Percentiles rank a stretch among this genome's conserved stretches.
These are phyloP conservation scores for Rhodotorula sp. DNA, from an alignment of 1,284 basidiomycete species.

Conservation along the genomic window DNA sequence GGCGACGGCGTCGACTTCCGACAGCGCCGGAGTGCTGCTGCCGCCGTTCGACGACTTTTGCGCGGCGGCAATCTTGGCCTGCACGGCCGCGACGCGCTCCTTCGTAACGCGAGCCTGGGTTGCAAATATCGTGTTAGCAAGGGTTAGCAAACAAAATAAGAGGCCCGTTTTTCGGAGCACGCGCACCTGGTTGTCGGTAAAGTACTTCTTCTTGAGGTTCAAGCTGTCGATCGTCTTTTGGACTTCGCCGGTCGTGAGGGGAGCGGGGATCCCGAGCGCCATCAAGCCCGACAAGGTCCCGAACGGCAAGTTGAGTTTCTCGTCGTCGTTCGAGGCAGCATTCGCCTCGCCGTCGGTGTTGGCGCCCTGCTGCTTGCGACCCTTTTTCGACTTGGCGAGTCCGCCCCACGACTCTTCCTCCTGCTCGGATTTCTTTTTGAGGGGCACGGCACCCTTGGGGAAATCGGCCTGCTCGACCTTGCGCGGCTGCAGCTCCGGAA, in stretches of 20 bases:
- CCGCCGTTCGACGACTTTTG: constrained; percentile 18
- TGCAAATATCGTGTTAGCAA: constrained; percentile 16
- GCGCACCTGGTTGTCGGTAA: constrained; percentile 62
- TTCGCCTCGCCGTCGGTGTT: constrained; percentile 2
- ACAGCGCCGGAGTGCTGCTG: background rate
- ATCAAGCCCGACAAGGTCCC: constrained; percentile 83
- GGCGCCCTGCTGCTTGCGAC: constrained; percentile 49
- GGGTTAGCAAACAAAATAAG: constrained; percentile 49
- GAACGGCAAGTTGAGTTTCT: constrained; percentile 73
- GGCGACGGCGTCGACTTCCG: constrained; percentile 18
- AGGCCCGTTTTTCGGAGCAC: too few relatives aligned
- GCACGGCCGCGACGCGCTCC: constrained; percentile 58
- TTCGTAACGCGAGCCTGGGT: constrained; percentile 57
- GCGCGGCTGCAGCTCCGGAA: constrained; percentile 79
- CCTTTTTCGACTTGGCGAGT: constrained; percentile 64
- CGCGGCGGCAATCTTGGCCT: constrained; percentile 51
- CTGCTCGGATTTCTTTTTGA: constrained; percentile 85
- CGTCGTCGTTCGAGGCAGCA: constrained; percentile 1
- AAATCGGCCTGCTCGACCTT: constrained; percentile 69
- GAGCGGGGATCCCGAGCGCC: constrained; percentile 84
- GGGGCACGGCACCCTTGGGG: constrained; percentile 61
- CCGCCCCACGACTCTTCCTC: constrained; percentile 78
- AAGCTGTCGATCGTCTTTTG: constrained; percentile 83
- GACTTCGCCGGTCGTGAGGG: constrained; percentile 72
- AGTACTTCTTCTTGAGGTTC: constrained; percentile 94